Percentiles rank a stretch among this genome's conserved stretches.
These are phyloP conservation scores for Penicillium samsonianum DNA, from an alignment of 495 filamentous ascomycete species.

Conservation along the genomic window DNA sequence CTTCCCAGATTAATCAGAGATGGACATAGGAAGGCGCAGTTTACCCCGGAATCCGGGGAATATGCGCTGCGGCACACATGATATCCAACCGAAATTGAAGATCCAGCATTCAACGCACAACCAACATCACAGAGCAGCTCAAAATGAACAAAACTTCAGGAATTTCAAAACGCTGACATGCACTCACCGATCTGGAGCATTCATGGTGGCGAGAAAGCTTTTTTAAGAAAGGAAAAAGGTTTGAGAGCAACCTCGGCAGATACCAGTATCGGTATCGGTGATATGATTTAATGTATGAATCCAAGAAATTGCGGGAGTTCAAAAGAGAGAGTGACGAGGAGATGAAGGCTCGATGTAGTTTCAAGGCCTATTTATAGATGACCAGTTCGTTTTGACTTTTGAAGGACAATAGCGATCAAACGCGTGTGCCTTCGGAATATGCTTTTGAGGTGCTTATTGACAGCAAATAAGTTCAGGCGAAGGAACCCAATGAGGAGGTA, in stretches of 20 bases:
- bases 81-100: neutral
- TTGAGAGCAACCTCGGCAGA: neutral
- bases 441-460: neutral
- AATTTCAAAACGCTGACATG: neutral
- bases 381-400: neutral
- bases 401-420: neutral
- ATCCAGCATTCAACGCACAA: neutral
- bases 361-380: neutral
- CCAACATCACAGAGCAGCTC: slow-evolving; percentile 4
- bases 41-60: neutral
- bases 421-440: neutral
- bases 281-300: neutral
- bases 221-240: neutral
- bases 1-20: neutral
- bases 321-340: neutral
- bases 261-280: neutral
- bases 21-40: neutral
- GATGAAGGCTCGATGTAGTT: neutral
- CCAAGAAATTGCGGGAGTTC: neutral
- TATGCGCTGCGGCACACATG: neutral
- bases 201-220: slow-evolving; percentile 54
- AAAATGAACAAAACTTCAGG: slow-evolving; percentile 7
- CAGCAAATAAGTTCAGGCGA: neutral
- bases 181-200: slow-evolving; percentile 67
- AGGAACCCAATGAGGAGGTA: neutral